phyloP scores from a whole-genome alignment of 1,284 basidiomycete genomes.

The Ganoderma multipileum region DNA sequence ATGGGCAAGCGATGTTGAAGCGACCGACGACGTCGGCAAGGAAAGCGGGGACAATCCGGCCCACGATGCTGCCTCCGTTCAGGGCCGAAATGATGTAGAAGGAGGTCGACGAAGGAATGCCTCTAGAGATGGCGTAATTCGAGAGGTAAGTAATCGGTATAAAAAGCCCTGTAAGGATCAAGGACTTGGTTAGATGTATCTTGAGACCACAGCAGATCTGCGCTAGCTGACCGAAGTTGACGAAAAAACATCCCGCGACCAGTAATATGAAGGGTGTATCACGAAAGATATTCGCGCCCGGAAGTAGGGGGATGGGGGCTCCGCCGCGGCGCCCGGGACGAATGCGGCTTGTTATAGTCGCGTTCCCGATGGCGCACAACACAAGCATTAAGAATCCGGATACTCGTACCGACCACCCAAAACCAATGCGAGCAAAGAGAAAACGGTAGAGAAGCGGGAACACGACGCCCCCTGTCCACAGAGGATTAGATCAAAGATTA shows the following conservation, averaged over 20 bases:
- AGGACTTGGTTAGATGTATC: not conserved
- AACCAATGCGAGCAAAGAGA: slow-evolving; percentile 62
- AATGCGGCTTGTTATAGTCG: slow-evolving; percentile 37
- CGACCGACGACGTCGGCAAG: slow-evolving; percentile 38
- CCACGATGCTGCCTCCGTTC: slow-evolving; percentile 37
- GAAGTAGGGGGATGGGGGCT: slow-evolving; percentile 25
- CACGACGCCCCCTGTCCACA: slow-evolving; percentile 63
- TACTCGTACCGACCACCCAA: slow-evolving; percentile 61
- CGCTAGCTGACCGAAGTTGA: slow-evolving; percentile 36
- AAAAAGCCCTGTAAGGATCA: slow-evolving; percentile 25
- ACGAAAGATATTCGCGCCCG: slow-evolving; percentile 37
- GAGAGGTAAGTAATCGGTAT: slow-evolving; percentile 34
- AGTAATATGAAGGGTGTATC: slow-evolving; percentile 41
- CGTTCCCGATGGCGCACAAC: slow-evolving; percentile 37
- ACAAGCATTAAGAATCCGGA: slow-evolving; percentile 42
- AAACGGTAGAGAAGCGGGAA: slow-evolving; percentile 69
- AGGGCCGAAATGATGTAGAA: slow-evolving; percentile 37
- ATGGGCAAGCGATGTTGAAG: slow-evolving; percentile 38
- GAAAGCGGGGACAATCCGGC: slow-evolving; percentile 37
- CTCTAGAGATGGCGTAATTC: slow-evolving; percentile 18
- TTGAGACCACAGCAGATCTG: not conserved
- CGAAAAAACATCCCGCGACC: slow-evolving; percentile 38
- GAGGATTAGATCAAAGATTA: not conserved
- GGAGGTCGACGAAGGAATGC: slow-evolving; percentile 20
- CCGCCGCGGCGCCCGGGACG: slow-evolving; percentile 19